Evolutionary conservation across 192 early-diverging fungal species (phyloP), one percentile per base, ranked within the genome.

Genomic region (Linnemannia zychae): DNA sequence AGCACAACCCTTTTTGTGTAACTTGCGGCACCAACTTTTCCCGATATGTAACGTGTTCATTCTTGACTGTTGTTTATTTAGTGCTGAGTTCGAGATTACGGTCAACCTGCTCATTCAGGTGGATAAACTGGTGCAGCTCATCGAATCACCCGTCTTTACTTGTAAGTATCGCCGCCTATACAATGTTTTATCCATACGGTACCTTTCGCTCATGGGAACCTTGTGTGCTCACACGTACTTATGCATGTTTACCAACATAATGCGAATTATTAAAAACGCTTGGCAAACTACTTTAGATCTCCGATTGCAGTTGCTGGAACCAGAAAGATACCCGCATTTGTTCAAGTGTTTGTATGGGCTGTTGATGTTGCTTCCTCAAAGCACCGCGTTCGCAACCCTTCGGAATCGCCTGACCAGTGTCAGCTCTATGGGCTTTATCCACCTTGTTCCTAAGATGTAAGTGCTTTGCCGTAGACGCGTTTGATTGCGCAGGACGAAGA

Each of bases 141-240:
- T 99, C 22, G 99, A 99, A 87, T 97, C 96, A 1, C 99, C 99
- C 12, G 97, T 99, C 20, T 99, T 99, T 89, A 98, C 98, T 9
- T 96, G 92, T 91, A 90, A 86, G 84, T 60, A 16, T 68, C 38
- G 11, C 22, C 28, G 24, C 11, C 13, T 4, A 12, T 15, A 20
- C 9, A n/a, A 68, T 28, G 18, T 16, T 22, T 4, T 4, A 7
- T 18, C 7, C n/a, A 16, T 1, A 6, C 24, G 15, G 40, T 47
- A 22, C 37, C 7, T 28, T 22, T 34, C 63, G 18, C 20, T 40
- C 22, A 40, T 69, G n/a, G 18, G 34, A 69, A 69, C 17, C 0
- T 69, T 17, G 7, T 38, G 7, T 46, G 47, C 52, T 47, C 9
- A 22, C 40, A 28, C 46, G 3, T 17, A 7, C 60, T 79, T 60